Conservation (phyloP, 495 filamentous ascomycete genomes). For the Xylaria castorea region DNA sequence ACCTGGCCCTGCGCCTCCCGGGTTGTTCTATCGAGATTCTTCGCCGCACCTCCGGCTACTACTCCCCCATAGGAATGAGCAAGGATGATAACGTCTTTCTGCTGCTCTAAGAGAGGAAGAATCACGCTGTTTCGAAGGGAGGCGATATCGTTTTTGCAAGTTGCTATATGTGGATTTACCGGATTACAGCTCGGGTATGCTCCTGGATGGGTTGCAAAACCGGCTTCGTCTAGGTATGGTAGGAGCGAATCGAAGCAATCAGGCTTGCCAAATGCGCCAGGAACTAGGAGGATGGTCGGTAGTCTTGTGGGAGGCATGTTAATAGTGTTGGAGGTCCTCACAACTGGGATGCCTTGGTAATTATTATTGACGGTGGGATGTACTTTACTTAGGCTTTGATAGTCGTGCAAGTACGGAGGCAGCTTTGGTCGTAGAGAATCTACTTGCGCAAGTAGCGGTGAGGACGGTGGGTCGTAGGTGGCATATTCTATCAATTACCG, state of each 20-base stretch:
- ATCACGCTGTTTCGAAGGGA: background rate
- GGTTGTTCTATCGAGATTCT: background rate
- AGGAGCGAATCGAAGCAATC: background rate
- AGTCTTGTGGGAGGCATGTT: background rate
- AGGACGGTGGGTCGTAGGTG: too few species aligned
- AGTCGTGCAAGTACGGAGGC: background rate
- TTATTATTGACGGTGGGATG: background rate
- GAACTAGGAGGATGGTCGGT: slow-evolving; percentile 4
- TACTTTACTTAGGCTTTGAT: background rate
- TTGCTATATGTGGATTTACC: background rate
- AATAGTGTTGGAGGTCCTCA: background rate
- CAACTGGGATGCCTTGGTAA: background rate
- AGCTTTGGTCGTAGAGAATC: too few species aligned
- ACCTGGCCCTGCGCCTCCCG: background rate
- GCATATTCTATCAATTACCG: too few species aligned
- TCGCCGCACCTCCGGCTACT: slow-evolving; percentile 10
- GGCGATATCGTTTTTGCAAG: background rate
- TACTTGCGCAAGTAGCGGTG: too few species aligned
- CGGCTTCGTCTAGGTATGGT: slow-evolving; percentile 7
- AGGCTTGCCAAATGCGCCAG: slow-evolving; percentile 19
- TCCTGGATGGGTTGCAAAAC: background rate
- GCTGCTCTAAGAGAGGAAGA: background rate
- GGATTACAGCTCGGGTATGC: slow-evolving; percentile 15
- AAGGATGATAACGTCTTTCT: background rate
- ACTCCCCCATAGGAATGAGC: slow-evolving; percentile 22